Conservation (phyloP, 2,329 filamentous ascomycete species). For the Akanthomyces lecanii region DNA sequence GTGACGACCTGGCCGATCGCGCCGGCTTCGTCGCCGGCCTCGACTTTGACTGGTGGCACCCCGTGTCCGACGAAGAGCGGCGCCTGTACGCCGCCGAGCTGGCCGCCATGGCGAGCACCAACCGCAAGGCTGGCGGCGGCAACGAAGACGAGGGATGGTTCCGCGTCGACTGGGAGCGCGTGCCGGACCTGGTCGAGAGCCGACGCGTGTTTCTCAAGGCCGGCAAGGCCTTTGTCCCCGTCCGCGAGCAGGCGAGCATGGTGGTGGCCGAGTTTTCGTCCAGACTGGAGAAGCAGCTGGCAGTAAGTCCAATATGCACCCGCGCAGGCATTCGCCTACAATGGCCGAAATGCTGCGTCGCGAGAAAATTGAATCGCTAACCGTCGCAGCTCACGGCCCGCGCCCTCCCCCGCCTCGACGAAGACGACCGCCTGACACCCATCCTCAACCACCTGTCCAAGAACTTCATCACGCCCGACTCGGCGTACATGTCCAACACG, state of each 20-base stretch:
- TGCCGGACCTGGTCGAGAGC: conserved; percentile 82
- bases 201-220: conserved; percentile 70
- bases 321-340: neutral
- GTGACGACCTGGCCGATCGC: conserved; percentile 71
- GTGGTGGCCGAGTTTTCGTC: conserved; percentile 81
- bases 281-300: conserved; percentile 74
- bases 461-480: conserved; percentile 90
- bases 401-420: conserved; percentile 84
- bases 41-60: conserved; percentile 86
- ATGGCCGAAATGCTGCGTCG: no score
- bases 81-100: conserved; percentile 59
- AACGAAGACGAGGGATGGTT: conserved; percentile 83
- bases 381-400: conserved; percentile 70
- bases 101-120: conserved; percentile 39
- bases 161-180: conserved; percentile 93
- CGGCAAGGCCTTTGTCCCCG: conserved; percentile 89
- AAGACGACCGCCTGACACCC: conserved; percentile 81
- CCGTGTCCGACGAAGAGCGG: conserved; percentile 74
- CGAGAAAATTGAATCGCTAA: neutral
- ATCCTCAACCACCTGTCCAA: conserved; percentile 78
- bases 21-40: conserved; percentile 71
- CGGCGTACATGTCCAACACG: conserved; percentile 64
- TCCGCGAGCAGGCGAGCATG: conserved; percentile 81
- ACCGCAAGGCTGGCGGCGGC: conserved; percentile 23
- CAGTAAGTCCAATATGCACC: conserved; percentile 49